Conservation (phyloP, 306 rosid species). For the Heteromeles arbutifolia region DNA sequence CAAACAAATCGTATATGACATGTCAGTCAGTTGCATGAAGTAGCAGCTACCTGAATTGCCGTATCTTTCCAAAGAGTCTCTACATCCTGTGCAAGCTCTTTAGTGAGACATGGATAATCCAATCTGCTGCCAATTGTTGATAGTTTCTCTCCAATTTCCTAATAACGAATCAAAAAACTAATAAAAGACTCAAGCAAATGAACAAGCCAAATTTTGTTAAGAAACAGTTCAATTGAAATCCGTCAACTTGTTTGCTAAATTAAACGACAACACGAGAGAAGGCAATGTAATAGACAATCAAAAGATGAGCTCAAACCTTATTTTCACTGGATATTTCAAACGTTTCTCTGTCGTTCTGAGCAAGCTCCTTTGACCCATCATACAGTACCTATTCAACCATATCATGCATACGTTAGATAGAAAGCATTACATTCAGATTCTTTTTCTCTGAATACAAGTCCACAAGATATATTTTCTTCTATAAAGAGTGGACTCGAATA, state of each 20-base stretch:
- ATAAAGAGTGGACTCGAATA: conserved; percentile 30
- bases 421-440: conserved; percentile 17
- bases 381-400: conserved; percentile 60
- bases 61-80: conserved; percentile 82
- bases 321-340: conserved; percentile 64
- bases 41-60: conserved; percentile 76
- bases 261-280: background rate
- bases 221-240: conserved; percentile 1
- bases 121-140: conserved; percentile 77
- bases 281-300: background rate
- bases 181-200: background rate
- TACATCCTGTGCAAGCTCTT: conserved; percentile 77
- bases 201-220: background rate
- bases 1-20: conserved; percentile 10
- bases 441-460: background rate
- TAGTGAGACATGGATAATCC: conserved; percentile 75
- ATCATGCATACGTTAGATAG: conserved; percentile 7
- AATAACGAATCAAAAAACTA: conserved; percentile 14
- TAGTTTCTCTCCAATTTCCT: conserved; percentile 82
- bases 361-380: conserved; percentile 85
- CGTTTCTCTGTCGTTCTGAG: conserved; percentile 66
- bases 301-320: conserved; percentile 44
- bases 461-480: conserved; percentile 19
- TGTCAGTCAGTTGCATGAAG: conserved; percentile 8
- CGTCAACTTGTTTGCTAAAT: background rate